Conservation (phyloP, 257 asterid species). For the Solanum lycopersicoides region DNA sequence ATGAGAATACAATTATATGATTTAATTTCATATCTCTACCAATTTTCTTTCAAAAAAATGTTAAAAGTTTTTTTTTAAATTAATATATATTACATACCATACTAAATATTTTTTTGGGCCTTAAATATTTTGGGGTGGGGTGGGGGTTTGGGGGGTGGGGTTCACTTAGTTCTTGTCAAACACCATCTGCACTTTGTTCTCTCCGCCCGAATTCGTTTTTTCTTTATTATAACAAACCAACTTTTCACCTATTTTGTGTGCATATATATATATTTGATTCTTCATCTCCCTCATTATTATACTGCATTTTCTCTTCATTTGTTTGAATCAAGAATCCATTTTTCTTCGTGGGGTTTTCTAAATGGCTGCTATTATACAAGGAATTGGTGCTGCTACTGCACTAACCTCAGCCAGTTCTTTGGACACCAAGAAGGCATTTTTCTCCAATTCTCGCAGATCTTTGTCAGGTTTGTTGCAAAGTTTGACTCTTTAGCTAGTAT, state of each 20-base stretch:
- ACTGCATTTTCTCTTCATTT: not conserved
- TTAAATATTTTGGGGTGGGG: not conserved
- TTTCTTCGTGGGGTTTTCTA: not conserved
- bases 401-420: slow-evolving; percentile 28
- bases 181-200: not conserved
- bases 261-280: not conserved
- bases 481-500: not conserved
- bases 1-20: not conserved
- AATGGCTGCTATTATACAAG: slow-evolving; percentile 37
- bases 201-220: not conserved
- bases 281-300: not conserved
- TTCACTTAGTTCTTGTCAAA: not conserved
- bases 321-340: not conserved
- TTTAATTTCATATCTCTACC: too few species aligned
- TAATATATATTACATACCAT: too few species aligned
- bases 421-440: slow-evolving; percentile 10
- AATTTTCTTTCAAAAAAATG: too few species aligned
- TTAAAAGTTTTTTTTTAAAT: too few species aligned
- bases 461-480: slow-evolving; percentile 22
- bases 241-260: not conserved
- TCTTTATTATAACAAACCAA: not conserved
- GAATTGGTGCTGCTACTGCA: slow-evolving; percentile 41
- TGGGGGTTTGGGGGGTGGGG: rapidly evolving
- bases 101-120: not conserved
- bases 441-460: slow-evolving; percentile 17